Evolutionary conservation across 176 grass and related monocot species (phyloP), one percentile per base, ranked within the genome.

Genomic region (Eragrostis curvula): DNA sequence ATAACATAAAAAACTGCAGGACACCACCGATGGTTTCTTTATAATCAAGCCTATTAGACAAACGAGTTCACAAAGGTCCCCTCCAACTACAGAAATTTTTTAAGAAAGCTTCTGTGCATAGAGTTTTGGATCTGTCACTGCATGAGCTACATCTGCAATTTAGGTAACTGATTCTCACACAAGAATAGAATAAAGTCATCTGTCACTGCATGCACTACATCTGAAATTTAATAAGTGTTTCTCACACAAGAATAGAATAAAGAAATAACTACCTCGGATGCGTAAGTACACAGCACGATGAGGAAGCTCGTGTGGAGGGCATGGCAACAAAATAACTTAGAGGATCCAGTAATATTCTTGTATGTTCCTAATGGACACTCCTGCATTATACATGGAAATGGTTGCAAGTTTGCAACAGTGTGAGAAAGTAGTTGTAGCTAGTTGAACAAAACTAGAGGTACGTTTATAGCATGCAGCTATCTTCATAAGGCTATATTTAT

Each of bases 281-380:
- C 73, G 81, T 32, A 79, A 78, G 44, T 93, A 93, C 29, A 93
- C 60, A 75, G 96, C 92, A 69, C 96, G 92, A 56, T 61, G 90
- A 77, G 96, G 96, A 66, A 98, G 90, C 46, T 90, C 92, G 77
- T 56, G 72, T 78, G 88, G 73, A 75, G 92, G 96, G 79, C 96
- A 98, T 57, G 52, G 70, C 52, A 53, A 89, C 96, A 98, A 55
- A 91, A 84, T 24, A 89, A 84, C 80, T 89, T 85, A 86, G 88
- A 91, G 80, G 96, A 98, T 57, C 96, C 96, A 84, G 88, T 95
- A 62, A 86, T 82, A 87, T 98, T 98, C 92, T 98, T 98, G 85
- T 92, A 98, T 70, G 96, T 98, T 79, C 96, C 96, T 81, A 89
- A 70, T 75, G 96, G 96, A 57, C 96, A 98, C 70, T 95, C 96